Base-by-base conservation (phyloP, 176 grass and related monocot species). In the Musa beccarii region DNA sequence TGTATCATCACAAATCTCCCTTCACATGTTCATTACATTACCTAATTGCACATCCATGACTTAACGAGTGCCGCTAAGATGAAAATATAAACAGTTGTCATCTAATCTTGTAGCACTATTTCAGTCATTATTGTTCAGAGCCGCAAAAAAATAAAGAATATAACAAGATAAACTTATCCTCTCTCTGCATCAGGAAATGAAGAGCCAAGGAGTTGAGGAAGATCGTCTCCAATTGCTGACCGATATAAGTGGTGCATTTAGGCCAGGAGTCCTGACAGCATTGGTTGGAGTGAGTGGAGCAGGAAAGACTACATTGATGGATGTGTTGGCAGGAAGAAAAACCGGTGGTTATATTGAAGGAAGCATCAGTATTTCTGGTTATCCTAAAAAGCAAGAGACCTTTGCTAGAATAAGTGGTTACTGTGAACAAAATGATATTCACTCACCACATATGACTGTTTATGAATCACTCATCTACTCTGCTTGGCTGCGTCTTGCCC, bases 251-350 rank as follows among this genome's bases (percentile, higher is more conserved):
- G 89, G 93, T 72, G 79, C 90, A 70, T 97, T 97, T 51, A 90
- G 85, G 69, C 93, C 93, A 21, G 83, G 90, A 77, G 77, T 93
- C 73, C 67, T 97, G 74, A 93, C 93, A 16, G 93, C 93, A 78
- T 69, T 97, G 66, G 86, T 97, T 75, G 93, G 93, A 54, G 90
- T 90, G 43, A 97, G 93, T 83, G 93, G 93, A 73, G 93, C 93
- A 23, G 93, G 93, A 62, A 97, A 97, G 78, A 97, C 89, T 34
- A 97, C 93, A 53, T 49, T 97, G 70, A 93, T 97, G 93, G 93
- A 97, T 81, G 93, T 97, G 52, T 67, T 97, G 7, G 90, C 93
- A 51, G 93, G 93, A 80, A 89, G 93, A 68, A 97, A 97, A 86
- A 97, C 93, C 8, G 85, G 90, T 66, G 93, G 93, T 28, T 80